Evolutionary conservation across 352 stramenopile genomes (phyloP).

Genomic region (Phytophthora cactorum): DNA sequence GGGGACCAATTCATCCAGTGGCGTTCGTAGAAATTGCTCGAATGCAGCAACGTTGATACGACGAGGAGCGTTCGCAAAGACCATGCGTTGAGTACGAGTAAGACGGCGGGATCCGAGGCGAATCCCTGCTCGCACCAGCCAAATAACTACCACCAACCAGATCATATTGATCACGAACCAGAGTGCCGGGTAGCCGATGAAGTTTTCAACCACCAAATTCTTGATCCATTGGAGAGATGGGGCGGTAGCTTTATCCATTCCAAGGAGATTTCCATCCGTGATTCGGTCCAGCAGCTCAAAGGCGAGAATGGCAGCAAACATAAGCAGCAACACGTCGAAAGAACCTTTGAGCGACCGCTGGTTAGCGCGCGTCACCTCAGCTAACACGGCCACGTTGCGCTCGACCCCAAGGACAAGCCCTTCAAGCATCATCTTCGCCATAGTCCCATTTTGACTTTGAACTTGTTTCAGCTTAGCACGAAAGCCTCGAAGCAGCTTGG

Average conservation of each 20-base stretch:
- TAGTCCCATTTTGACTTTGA: conserved; percentile 78
- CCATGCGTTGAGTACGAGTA: conserved; percentile 45
- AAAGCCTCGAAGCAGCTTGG: conserved; percentile 92
- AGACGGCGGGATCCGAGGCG: conserved; percentile 48
- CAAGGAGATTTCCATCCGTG: conserved; percentile 92
- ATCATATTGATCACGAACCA: conserved; percentile 58
- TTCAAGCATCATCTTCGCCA: conserved; percentile 78
- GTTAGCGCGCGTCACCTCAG: conserved; percentile 59
- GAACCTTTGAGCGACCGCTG: conserved; percentile 73
- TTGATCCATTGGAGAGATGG: conserved; percentile 62
- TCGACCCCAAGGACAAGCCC: conserved; percentile 65
- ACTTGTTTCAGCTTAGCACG: conserved; percentile 91
- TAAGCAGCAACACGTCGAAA: conserved; percentile 90
- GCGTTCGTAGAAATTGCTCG: conserved; percentile 51
- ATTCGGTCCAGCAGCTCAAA: conserved; percentile 96
- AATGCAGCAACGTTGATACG: conserved; percentile 64
- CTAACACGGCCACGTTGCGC: conserved; percentile 66
- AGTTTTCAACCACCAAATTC: conserved; percentile 46
- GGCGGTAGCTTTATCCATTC: conserved; percentile 52
- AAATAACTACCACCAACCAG: conserved; percentile 57
- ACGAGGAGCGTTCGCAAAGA: conserved; percentile 45
- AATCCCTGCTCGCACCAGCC: conserved; percentile 38
- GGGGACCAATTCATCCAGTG: conserved; percentile 13
- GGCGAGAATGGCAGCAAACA: conserved; percentile 93
- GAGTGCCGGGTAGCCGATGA: conserved; percentile 49